Conservation (phyloP, 768 basidiomycete genomes). For the Leccinum uliginosum region DNA sequence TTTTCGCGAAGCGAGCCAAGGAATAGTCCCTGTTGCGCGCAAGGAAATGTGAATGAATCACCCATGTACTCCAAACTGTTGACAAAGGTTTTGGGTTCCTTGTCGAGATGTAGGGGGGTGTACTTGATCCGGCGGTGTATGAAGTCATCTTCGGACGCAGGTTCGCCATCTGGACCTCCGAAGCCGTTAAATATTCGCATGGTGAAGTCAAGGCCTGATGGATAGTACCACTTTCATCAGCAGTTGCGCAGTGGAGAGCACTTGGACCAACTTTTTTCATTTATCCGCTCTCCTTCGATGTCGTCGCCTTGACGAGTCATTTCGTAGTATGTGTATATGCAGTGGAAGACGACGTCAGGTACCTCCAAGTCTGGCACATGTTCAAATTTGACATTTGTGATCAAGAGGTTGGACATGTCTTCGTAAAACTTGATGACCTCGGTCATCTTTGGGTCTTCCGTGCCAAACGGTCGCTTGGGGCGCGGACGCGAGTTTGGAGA, state of each 20-base stretch:
- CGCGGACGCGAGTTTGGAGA: constrained; percentile 36
- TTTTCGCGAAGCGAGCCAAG: constrained; percentile 55
- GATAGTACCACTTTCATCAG: constrained; percentile 3
- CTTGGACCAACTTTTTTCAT: constrained; percentile 29
- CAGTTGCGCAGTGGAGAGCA: background rate
- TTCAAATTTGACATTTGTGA: constrained; percentile 56
- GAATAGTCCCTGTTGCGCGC: constrained; percentile 64
- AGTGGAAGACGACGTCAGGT: constrained; percentile 59
- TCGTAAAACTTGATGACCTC: constrained; percentile 75
- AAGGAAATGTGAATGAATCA: constrained; percentile 63
- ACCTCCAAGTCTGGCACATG: constrained; percentile 20
- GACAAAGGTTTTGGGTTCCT: constrained; percentile 54
- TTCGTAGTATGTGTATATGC: constrained; percentile 56
- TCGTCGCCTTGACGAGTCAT: constrained; percentile 28
- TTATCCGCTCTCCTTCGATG: constrained; percentile 31
- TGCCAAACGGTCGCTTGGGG: constrained; percentile 31
- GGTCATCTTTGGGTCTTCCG: constrained; percentile 54
- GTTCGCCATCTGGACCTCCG: constrained; percentile 29
- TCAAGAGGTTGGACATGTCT: constrained; percentile 76
- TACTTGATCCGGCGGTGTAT: constrained; percentile 44
- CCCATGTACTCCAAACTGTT: constrained; percentile 57
- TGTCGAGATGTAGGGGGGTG: constrained; percentile 59
- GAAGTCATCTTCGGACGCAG: constrained; percentile 31
- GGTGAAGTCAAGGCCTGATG: constrained; percentile 56
- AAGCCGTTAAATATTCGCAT: constrained; percentile 44